These are phyloP conservation scores for Plantago ovata DNA, from an alignment of 257 asterid species.

Conservation along the genomic window DNA sequence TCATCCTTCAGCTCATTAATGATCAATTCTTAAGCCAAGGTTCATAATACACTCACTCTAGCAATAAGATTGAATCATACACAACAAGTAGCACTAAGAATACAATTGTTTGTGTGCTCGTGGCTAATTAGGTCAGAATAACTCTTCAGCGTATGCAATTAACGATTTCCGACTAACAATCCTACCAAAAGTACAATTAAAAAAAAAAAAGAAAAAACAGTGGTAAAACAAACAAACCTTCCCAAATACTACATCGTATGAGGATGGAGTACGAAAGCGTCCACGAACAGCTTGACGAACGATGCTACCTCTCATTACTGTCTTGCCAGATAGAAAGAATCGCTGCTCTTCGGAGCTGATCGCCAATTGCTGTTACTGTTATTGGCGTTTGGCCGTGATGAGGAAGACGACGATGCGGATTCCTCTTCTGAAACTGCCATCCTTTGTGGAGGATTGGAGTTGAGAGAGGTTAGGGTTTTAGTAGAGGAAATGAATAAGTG, in stretches of 20 bases:
- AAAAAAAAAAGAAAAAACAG: background rate
- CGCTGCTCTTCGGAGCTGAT: slow-evolving; percentile 32
- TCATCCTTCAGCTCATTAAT: no score
- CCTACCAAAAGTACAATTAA: background rate
- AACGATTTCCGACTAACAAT: background rate
- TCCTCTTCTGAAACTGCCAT: slow-evolving; percentile 64
- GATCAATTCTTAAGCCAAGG: no score
- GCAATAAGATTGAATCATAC: no score
- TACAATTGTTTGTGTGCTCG: no score
- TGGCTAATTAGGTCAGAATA: no score
- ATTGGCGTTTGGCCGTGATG: slow-evolving; percentile 36
- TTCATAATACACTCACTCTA: no score
- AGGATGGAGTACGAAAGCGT: slow-evolving; percentile 70
- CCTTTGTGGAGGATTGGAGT: background rate
- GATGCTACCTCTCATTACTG: slow-evolving; percentile 80
- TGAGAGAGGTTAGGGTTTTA: slow-evolving; percentile 5
- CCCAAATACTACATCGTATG: slow-evolving; percentile 79
- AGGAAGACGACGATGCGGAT: slow-evolving; percentile 51
- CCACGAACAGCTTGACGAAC: slow-evolving; percentile 78
- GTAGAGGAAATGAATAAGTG: background rate
- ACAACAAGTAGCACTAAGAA: no score
- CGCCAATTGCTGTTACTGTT: slow-evolving; percentile 27
- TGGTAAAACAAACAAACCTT: slow-evolving; percentile 47
- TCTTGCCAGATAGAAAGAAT: slow-evolving; percentile 73
- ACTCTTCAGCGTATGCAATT: background rate